Evolutionary conservation across 2,329 filamentous ascomycete species (phyloP).

Genomic region (Capronia coronata): DNA sequence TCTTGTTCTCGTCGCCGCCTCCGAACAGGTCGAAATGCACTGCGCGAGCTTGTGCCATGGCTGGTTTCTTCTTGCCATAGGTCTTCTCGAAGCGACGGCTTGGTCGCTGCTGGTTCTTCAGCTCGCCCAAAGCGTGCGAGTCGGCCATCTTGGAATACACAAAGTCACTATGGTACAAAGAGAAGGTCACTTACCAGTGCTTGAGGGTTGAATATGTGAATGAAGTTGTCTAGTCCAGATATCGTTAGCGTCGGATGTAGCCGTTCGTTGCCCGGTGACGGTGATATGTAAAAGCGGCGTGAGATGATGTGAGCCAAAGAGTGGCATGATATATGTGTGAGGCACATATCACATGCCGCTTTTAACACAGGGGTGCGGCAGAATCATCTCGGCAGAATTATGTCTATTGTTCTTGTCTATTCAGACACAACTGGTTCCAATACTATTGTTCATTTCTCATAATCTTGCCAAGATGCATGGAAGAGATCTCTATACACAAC

Average conservation of each 20-base stretch:
- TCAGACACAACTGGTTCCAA: no score
- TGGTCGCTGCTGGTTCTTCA: constrained; percentile 20
- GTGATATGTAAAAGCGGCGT: not conserved
- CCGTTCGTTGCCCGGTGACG: not conserved
- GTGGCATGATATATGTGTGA: no score
- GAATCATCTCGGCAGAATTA: no score
- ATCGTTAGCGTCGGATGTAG: constrained; percentile 14
- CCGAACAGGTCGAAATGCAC: constrained; percentile 25
- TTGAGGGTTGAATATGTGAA: not conserved
- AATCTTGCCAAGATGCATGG: constrained; percentile 21
- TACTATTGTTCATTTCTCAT: constrained; percentile 6
- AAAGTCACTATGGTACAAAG: constrained; percentile 2
- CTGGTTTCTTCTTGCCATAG: constrained; percentile 25
- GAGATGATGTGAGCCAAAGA: not conserved
- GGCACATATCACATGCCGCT: not conserved
- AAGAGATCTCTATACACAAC: constrained; percentile 20
- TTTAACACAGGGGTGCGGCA: constrained; percentile 3
- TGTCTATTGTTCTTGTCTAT: no score
- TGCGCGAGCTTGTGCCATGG: constrained; percentile 10
- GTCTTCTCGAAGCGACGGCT: constrained; percentile 22
- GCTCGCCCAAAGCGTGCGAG: constrained; percentile 14
- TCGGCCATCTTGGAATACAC: constrained; percentile 17
- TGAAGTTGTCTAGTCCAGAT: constrained; percentile 10
- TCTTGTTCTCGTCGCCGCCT: constrained; percentile 17
- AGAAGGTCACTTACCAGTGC: constrained; percentile 8